Percentiles rank a stretch among this genome's conserved stretches.
Conservation (phyloP, 257 asterid species). For the Capsicum baccatum region DNA sequence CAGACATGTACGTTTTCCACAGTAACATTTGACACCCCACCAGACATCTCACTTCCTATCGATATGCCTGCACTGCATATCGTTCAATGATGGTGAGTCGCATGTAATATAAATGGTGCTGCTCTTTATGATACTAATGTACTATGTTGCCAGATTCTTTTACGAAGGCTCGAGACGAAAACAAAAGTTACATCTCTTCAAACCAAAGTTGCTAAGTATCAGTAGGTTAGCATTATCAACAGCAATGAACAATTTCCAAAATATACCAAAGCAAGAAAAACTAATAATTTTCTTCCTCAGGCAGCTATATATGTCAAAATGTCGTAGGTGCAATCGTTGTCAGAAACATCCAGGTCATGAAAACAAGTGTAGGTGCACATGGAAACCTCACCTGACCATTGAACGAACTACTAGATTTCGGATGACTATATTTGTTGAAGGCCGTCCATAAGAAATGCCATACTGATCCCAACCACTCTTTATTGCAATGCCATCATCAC, state of each 20-base stretch:
- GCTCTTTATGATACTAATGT: neutral
- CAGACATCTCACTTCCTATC: slow-evolving; percentile 99
- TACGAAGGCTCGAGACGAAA: neutral
- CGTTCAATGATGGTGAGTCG: neutral
- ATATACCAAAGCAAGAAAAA: neutral
- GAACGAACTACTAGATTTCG: slow-evolving; percentile 89
- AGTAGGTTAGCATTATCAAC: neutral
- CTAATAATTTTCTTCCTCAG: slow-evolving; percentile 12
- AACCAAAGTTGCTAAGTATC: neutral
- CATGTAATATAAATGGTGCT: slow-evolving; percentile 4
- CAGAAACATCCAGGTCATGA: neutral
- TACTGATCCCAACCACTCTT: slow-evolving; percentile 99
- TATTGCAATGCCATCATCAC: slow-evolving; percentile 93
- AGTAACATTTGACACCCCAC: slow-evolving; percentile 87
- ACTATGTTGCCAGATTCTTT: neutral
- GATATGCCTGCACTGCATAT: slow-evolving; percentile 85
- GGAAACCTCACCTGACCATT: slow-evolving; percentile 74
- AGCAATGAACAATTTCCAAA: neutral
- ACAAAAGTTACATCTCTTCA: neutral
- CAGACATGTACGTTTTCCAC: slow-evolving; percentile 76
- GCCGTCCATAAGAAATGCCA: slow-evolving; percentile 76
- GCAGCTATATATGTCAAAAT: slow-evolving; percentile 1
- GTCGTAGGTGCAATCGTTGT: neutral
- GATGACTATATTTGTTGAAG: slow-evolving; percentile 78
- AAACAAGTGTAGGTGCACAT: neutral